Conservation (phyloP, 108 stramenopile genomes). For the Nitzschia sp. region DNA sequence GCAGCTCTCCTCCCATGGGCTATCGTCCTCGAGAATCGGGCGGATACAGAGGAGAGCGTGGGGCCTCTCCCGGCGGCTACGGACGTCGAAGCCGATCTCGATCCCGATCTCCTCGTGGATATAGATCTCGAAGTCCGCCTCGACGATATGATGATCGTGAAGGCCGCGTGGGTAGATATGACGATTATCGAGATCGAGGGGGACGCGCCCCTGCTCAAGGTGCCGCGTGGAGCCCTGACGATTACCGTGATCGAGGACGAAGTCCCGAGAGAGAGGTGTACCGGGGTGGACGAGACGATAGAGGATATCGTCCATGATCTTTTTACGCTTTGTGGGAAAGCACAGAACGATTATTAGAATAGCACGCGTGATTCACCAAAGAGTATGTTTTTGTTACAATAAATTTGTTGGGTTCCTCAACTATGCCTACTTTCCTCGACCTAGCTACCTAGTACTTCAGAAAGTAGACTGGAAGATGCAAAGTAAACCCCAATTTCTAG, state of each 20-base stretch:
- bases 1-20: slow-evolving; percentile 21
- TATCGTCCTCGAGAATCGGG: slow-evolving; percentile 8
- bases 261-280: slow-evolving; percentile 18
- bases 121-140: slow-evolving; percentile 47
- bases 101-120: slow-evolving; percentile 24
- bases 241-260: slow-evolving; percentile 26
- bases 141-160: slow-evolving; percentile 40
- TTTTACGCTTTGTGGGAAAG: no score
- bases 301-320: slow-evolving; percentile 23
- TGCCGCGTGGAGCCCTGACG: slow-evolving; percentile 16
- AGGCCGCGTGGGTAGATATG: slow-evolving; percentile 24
- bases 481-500: no score
- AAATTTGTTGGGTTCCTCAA: no score
- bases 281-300: slow-evolving; percentile 17
- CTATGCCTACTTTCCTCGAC: no score
- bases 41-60: slow-evolving; percentile 20
- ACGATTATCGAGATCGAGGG: slow-evolving; percentile 18
- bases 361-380: no score
- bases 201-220: slow-evolving; percentile 7
- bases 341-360: no score
- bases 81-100: slow-evolving; percentile 43
- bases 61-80: slow-evolving; percentile 32
- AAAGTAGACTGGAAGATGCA: no score
- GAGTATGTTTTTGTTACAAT: no score
- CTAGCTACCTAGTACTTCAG: no score